phyloP scores from a whole-genome alignment of 2,329 filamentous ascomycete species.

The Magnaporthiopsis incrustans region DNA sequence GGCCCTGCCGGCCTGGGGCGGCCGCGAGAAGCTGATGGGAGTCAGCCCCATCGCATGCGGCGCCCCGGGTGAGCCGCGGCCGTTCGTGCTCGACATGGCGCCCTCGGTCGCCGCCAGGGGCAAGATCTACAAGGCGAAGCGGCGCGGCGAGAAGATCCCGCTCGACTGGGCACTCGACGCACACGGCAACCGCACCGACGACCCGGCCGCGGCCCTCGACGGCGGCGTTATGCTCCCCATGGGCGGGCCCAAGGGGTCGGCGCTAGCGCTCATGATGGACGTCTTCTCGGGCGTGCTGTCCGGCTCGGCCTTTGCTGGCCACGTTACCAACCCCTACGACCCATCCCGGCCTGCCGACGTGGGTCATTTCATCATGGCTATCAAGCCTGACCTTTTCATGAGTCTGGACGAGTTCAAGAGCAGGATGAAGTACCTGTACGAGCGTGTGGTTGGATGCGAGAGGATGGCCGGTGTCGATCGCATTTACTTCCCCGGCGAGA shows the following conservation, averaged over 20 bases:
- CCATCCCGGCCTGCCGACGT: slow-evolving; percentile 60
- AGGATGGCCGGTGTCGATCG: slow-evolving; percentile 48
- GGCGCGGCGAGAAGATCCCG: slow-evolving; percentile 62
- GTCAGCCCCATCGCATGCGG: slow-evolving; percentile 70
- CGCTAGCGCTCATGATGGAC: slow-evolving; percentile 77
- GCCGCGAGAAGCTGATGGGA: slow-evolving; percentile 60
- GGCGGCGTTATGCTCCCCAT: slow-evolving; percentile 74
- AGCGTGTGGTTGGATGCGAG: slow-evolving; percentile 43
- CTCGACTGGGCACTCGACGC: slow-evolving; percentile 67
- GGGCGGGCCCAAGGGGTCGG: slow-evolving; percentile 77
- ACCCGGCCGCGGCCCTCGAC: slow-evolving; percentile 61
- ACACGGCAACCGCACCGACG: slow-evolving; percentile 60
- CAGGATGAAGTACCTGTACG: slow-evolving; percentile 49
- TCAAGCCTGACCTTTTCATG: slow-evolving; percentile 72
- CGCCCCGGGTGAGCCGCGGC: slow-evolving; percentile 49
- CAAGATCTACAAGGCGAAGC: slow-evolving; percentile 63
- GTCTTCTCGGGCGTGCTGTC: slow-evolving; percentile 75
- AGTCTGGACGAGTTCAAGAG: slow-evolving; percentile 59
- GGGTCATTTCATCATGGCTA: slow-evolving; percentile 64
- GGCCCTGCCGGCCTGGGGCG: slow-evolving; percentile 64
- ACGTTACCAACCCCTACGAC: slow-evolving; percentile 72
- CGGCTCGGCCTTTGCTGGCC: slow-evolving; percentile 68
- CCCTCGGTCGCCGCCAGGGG: slow-evolving; percentile 62
- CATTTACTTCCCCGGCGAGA: slow-evolving; percentile 55
- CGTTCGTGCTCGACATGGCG: slow-evolving; percentile 72